Conservation (phyloP, 2,329 filamentous ascomycete species). For the Karstenula rhodostoma region DNA sequence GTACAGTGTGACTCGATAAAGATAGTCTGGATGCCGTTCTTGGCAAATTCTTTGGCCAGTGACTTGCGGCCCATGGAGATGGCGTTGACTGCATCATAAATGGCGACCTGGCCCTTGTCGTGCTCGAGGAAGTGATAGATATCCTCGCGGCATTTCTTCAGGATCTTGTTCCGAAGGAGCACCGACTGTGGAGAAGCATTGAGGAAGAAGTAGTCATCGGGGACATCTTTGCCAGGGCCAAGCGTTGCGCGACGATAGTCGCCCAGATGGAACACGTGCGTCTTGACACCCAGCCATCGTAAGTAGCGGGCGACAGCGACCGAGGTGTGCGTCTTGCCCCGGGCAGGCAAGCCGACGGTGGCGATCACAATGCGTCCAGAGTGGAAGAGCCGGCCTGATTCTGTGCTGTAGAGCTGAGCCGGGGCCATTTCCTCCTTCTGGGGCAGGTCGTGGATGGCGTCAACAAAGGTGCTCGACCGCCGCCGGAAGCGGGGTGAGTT, state of each 20-base stretch:
- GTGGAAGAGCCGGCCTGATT: conserved; percentile 95
- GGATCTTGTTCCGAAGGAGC: conserved; percentile 93
- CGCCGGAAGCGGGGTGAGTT: conserved; percentile 90
- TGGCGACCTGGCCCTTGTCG: conserved; percentile 97
- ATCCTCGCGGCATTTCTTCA: conserved; percentile 96
- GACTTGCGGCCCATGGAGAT: conserved; percentile 81
- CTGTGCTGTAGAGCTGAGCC: conserved; percentile 96
- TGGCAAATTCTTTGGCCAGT: conserved; percentile 95
- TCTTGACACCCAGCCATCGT: conserved; percentile 97
- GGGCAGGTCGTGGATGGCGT: conserved; percentile 93
- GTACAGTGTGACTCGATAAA: conserved; percentile 97
- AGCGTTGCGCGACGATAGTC: conserved; percentile 95
- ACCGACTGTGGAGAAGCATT: conserved; percentile 92
- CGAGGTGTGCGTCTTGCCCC: conserved; percentile 97
- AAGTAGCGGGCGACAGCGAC: conserved; percentile 95
- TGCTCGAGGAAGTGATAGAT: conserved; percentile 97
- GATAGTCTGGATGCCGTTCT: conserved; percentile 92
- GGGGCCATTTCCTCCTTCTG: conserved; percentile 87
- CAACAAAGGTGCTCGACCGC: conserved; percentile 94
- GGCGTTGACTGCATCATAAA: conserved; percentile 98
- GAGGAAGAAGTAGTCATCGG: conserved; percentile 97
- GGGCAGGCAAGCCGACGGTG: conserved; percentile 92
- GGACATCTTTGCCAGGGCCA: conserved; percentile 81
- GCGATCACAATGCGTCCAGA: conserved; percentile 97
- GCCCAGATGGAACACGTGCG: conserved; percentile 94